phyloP scores from a whole-genome alignment of 192 early-diverging fungal species.

The Phycomyces blakesleeanus region DNA sequence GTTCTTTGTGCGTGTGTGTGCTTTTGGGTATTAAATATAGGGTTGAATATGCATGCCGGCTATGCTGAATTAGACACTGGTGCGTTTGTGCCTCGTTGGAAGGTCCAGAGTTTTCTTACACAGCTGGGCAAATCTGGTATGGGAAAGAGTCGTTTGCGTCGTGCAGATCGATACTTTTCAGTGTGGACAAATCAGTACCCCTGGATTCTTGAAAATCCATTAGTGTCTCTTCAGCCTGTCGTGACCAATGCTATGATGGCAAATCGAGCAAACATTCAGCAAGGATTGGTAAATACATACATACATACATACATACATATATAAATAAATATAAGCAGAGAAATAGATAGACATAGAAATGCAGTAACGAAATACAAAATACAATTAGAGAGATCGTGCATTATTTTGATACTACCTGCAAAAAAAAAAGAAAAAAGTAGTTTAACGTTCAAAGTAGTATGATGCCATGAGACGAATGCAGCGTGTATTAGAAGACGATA shows the following conservation, averaged over 20 bases:
- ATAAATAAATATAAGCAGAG: too few species aligned
- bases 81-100: slow-evolving; percentile 43
- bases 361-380: background rate
- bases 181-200: slow-evolving; percentile 62
- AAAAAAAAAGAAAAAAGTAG: background rate
- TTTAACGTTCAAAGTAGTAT: too few species aligned
- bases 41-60: slow-evolving; percentile 50
- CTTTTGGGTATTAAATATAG: slow-evolving; percentile 7
- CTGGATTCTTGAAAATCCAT: slow-evolving; percentile 46
- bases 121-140: slow-evolving; percentile 47
- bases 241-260: slow-evolving; percentile 41
- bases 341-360: too few species aligned
- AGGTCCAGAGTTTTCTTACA: slow-evolving; percentile 46
- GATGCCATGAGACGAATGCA: slow-evolving; percentile 49
- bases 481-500: slow-evolving; percentile 36
- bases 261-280: slow-evolving; percentile 39
- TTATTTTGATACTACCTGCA: background rate
- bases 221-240: slow-evolving; percentile 26
- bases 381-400: background rate
- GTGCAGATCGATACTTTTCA: slow-evolving; percentile 53
- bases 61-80: slow-evolving; percentile 53
- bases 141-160: slow-evolving; percentile 40
- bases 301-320: slow-evolving; percentile 24
- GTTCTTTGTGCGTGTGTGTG: background rate
- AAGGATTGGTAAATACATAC: slow-evolving; percentile 35